Evolutionary conservation across 345 rosid genomes (phyloP).

Genomic region (Camelina neglecta): DNA sequence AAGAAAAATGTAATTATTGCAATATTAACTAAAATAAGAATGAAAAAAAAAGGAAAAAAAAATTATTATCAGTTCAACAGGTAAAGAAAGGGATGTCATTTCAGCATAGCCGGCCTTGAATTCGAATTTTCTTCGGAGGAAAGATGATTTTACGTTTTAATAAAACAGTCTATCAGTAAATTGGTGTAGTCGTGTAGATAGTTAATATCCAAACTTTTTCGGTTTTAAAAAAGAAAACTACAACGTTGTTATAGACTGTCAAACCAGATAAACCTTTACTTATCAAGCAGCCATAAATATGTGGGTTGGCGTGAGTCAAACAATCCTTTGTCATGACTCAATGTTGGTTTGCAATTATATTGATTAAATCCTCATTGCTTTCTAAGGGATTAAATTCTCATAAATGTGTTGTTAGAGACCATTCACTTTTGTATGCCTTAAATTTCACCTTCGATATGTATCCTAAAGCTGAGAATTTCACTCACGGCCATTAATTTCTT

Average conservation of each 20-base stretch:
- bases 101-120: background rate
- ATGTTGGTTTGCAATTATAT: conserved; percentile 4
- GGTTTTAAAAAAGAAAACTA: background rate
- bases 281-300: conserved; percentile 33
- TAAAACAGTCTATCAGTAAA: background rate
- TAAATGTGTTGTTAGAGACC: background rate
- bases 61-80: background rate
- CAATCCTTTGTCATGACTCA: conserved; percentile 27
- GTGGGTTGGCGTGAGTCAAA: conserved; percentile 32
- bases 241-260: background rate
- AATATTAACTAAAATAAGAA: background rate
- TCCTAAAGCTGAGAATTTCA: conserved; percentile 10
- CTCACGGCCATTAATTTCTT: background rate
- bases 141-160: background rate
- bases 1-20: background rate
- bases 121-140: background rate
- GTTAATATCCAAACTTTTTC: no score
- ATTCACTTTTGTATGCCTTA: conserved; percentile 19
- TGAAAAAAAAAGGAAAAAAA: no score
- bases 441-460: background rate
- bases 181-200: background rate
- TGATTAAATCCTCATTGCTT: conserved; percentile 9
- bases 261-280: conserved; percentile 25
- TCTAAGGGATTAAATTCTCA: conserved; percentile 19
- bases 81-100: background rate